Evolutionary conservation across 305 asterid species (phyloP), one percentile per base, ranked within the genome.

Genomic region (Solanum hybrid): DNA sequence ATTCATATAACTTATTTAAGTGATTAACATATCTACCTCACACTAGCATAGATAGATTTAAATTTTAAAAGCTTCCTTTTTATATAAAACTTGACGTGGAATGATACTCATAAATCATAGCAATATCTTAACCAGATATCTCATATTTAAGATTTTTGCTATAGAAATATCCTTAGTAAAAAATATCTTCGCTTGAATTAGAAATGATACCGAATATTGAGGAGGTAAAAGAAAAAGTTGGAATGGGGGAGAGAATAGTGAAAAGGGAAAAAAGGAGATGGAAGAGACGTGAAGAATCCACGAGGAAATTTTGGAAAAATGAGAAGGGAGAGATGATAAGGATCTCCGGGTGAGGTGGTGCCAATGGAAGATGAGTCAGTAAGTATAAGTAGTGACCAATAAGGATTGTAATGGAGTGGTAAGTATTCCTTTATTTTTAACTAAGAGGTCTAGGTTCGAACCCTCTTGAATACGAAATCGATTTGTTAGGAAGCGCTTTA

Each of bases 401-500:
- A 38, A 38, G 13, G 14, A 38, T 38, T 38, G 46, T 38, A 38
- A 51, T 0, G 1, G 8, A 51, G 22, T 16, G n/a, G 1, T 16
- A 51, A 16, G 4, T 51, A 51, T 0, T 51, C 0, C 0, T 51
- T 51, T 1, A 51, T 51, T 51, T 0, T 51, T 2, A 51, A 16
- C 0, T 2, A 51, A 5, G 0, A 51, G 4, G 9, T 51, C 0
- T 51, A 1, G 8, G 3, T 16, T 51, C 8, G n/a, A 6, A 0
- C 1, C 3, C 0, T 6, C 0, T 51, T 51, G 2, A 1, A 51
- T 51, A 51, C 0, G 2, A 0, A 51, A 6, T 51, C 1, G 1
- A 0, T 0, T 51, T 51, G 1, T 51, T 51, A 51, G 4, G 1
- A 51, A 16, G 4, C 0, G 0, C 0, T 51, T 16, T 16, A 16